phyloP scores from a whole-genome alignment of 2,329 filamentous ascomycete genomes.

The Talaromyces albobiverticillius region DNA sequence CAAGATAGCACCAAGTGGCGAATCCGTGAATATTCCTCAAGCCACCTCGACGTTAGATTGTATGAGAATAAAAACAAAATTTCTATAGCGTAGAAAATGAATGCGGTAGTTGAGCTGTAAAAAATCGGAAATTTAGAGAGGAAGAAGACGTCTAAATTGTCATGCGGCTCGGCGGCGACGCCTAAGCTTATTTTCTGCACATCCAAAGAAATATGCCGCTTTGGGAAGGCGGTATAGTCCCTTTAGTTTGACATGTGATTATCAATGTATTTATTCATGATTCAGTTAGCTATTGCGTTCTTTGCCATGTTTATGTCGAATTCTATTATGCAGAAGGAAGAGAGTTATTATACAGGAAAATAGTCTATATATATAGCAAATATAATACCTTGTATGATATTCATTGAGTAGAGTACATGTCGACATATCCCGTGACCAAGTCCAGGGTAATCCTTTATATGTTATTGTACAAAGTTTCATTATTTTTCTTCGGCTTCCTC shows the following conservation, averaged over 20 bases:
- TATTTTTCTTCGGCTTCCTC: constrained; percentile 23
- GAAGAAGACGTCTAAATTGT: not conserved
- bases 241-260: not conserved
- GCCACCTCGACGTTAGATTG: not conserved
- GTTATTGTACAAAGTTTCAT: not conserved
- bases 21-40: not conserved
- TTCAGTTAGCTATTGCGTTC: too few species aligned
- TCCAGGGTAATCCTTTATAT: not conserved
- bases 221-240: not conserved
- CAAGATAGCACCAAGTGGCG: not conserved
- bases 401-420: not conserved
- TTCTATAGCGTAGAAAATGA: not conserved
- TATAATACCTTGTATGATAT: too few species aligned
- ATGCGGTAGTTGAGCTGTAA: not conserved
- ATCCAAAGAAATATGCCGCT: too few species aligned
- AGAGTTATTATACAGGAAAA: not conserved
- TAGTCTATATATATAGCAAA: not conserved
- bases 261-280: too few species aligned
- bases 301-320: too few species aligned
- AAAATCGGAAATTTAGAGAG: not conserved
- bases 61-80: not conserved
- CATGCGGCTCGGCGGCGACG: not conserved
- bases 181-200: too few species aligned
- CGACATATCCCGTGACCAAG: not conserved
- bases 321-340: not conserved